Percentiles rank a stretch among this genome's conserved stretches.
Conservation (phyloP, 345 rosid genomes). For the Gossypium thurberi region DNA sequence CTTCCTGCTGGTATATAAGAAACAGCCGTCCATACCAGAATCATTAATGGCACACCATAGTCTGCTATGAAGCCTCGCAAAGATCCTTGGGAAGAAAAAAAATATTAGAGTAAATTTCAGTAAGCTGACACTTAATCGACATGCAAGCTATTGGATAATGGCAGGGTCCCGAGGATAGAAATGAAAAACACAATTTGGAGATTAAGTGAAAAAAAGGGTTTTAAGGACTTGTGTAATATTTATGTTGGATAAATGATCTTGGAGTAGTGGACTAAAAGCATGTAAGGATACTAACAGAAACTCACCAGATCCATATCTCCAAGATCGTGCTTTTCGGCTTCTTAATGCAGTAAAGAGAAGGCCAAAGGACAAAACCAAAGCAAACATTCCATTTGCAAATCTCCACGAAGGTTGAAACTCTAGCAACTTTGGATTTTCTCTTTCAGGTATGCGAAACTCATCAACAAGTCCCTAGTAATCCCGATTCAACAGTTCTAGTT, state of each 20-base stretch:
- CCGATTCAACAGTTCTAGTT: conserved; percentile 8
- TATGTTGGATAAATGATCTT: background rate
- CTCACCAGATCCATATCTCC: conserved; percentile 89
- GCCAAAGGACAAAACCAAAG: conserved; percentile 74
- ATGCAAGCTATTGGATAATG: background rate
- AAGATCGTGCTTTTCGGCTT: conserved; percentile 83
- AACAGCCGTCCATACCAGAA: conserved; percentile 75
- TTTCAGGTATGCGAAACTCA: conserved; percentile 75
- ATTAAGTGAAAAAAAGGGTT: background rate
- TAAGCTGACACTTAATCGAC: background rate
- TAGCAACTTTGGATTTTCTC: conserved; percentile 52
- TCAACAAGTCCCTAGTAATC: conserved; percentile 63
- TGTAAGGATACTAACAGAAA: background rate
- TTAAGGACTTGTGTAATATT: background rate
- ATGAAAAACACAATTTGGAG: background rate
- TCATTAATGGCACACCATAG: conserved; percentile 93
- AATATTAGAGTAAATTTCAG: background rate
- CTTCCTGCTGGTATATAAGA: conserved; percentile 62
- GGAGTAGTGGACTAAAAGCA: conserved; percentile 3
- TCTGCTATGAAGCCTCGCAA: conserved; percentile 82
- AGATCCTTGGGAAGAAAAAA: conserved; percentile 36
- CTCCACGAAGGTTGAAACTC: conserved; percentile 81
- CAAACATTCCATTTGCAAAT: conserved; percentile 89
- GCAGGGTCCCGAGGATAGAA: background rate
- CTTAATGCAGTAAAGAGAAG: conserved; percentile 64